A percentile compares a stretch with the other conserved stretches of the same genome.
These are phyloP conservation scores for Plenodomus lindquistii DNA, from an alignment of 2,329 filamentous ascomycete genomes.

Conservation along the genomic window DNA sequence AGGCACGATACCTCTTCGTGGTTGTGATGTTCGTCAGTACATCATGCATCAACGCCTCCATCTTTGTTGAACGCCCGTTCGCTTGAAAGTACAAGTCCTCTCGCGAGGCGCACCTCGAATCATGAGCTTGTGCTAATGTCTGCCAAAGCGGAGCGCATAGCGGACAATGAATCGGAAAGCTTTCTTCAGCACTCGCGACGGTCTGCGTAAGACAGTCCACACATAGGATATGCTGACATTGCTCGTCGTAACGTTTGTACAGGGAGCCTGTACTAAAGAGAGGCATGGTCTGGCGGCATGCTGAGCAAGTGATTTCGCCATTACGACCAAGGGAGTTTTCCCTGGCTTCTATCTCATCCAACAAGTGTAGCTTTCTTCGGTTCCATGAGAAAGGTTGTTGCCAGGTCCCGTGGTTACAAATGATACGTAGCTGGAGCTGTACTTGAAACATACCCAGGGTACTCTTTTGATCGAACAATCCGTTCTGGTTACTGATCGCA, in stretches of 20 bases:
- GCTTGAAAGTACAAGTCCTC: conserved; percentile 36
- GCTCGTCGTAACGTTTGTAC: conserved; percentile 24
- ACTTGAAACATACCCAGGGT: conserved; percentile 54
- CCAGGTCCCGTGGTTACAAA: conserved; percentile 58
- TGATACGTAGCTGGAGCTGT: conserved; percentile 51
- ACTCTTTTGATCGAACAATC: conserved; percentile 39
- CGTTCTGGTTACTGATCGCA: conserved; percentile 45
- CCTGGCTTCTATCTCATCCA: conserved; percentile 45
- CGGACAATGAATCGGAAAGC: conserved; percentile 17
- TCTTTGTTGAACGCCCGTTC: conserved; percentile 40
- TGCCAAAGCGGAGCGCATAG: conserved; percentile 25
- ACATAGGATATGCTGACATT: conserved; percentile 42
- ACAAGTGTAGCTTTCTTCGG: conserved; percentile 33
- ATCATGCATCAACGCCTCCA: conserved; percentile 39
- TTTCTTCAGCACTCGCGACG: conserved; percentile 11
- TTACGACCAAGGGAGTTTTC: conserved; percentile 25
- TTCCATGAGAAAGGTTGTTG: conserved; percentile 53
- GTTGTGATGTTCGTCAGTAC: conserved; percentile 27
- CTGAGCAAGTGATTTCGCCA: conserved; percentile 36
- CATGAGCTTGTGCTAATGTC: neutral
- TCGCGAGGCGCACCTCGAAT: conserved; percentile 6
- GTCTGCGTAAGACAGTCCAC: conserved; percentile 38
- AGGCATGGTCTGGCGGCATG: conserved; percentile 34
- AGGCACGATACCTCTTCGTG: conserved; percentile 31
- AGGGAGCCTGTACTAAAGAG: conserved; percentile 20